These are phyloP conservation scores for Heimioporus sp. DNA, from an alignment of 768 basidiomycete genomes.

Conservation along the genomic window DNA sequence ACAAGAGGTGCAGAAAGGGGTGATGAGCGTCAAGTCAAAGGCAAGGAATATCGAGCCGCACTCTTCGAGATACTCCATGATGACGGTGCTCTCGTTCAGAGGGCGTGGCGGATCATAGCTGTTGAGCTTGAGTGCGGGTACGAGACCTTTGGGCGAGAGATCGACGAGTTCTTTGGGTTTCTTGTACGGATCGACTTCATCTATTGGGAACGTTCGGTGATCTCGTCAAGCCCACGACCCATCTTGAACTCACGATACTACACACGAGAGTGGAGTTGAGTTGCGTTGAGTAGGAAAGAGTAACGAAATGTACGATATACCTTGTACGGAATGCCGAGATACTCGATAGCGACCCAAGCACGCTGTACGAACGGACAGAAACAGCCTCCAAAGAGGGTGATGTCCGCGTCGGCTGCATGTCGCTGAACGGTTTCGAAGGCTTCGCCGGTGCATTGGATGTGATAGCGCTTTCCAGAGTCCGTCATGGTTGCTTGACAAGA, in stretches of 20 bases:
- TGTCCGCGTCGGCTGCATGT: constrained; percentile 47
- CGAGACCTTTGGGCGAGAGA: constrained; percentile 78
- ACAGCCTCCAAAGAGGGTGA: constrained; percentile 69
- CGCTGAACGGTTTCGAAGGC: constrained; percentile 57
- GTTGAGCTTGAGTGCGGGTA: constrained; percentile 65
- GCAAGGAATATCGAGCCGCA: constrained; percentile 28
- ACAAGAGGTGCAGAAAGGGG: not conserved
- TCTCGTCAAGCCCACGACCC: not conserved
- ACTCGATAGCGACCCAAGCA: constrained; percentile 74
- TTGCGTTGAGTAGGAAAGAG: not conserved
- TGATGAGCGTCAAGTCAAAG: not conserved
- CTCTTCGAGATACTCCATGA: constrained; percentile 80
- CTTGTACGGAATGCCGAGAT: constrained; percentile 68
- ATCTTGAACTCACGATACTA: constrained; percentile 39
- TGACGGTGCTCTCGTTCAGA: constrained; percentile 78
- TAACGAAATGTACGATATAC: constrained; percentile 44
- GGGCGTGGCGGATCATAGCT: constrained; percentile 53
- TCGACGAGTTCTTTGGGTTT: constrained; percentile 80
- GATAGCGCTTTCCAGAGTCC: constrained; percentile 42
- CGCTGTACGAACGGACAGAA: constrained; percentile 85
- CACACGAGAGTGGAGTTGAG: not conserved
- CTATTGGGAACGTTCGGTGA: constrained; percentile 31
- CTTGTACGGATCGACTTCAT: constrained; percentile 81
- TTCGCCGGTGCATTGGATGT: constrained; percentile 41
- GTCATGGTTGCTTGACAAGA: constrained; percentile 8